phyloP scores from a whole-genome alignment of 495 filamentous ascomycete species.

The Hypoxylon subgilvum region DNA sequence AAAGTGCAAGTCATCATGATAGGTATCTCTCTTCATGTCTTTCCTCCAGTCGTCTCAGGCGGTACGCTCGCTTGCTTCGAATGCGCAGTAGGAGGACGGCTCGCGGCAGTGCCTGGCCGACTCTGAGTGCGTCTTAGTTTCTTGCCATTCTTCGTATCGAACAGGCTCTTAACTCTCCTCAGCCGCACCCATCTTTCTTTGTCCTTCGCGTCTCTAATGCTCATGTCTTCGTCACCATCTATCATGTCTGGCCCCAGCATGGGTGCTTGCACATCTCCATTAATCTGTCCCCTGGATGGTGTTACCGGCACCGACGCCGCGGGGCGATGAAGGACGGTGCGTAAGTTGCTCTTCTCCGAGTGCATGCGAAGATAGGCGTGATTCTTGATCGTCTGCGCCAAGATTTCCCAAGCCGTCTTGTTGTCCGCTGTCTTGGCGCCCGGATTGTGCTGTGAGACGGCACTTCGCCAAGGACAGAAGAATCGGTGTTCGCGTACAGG shows the following conservation, averaged over 20 bases:
- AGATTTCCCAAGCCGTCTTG: slow-evolving; percentile 53
- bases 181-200: slow-evolving; percentile 61
- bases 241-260: slow-evolving; percentile 24
- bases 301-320: slow-evolving; percentile 36
- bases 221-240: slow-evolving; percentile 49
- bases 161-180: slow-evolving; percentile 62
- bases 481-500: slow-evolving; percentile 73
- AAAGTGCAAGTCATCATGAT: neutral
- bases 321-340: slow-evolving; percentile 32
- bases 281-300: slow-evolving; percentile 22
- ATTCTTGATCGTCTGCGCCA: slow-evolving; percentile 53
- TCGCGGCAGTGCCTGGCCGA: slow-evolving; percentile 37
- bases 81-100: slow-evolving; percentile 34
- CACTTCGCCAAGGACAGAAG: slow-evolving; percentile 81
- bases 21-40: slow-evolving; percentile 15
- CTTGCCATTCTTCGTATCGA: slow-evolving; percentile 58
- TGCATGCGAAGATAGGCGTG: slow-evolving; percentile 49
- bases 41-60: slow-evolving; percentile 16
- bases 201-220: slow-evolving; percentile 57
- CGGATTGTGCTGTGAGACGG: slow-evolving; percentile 60
- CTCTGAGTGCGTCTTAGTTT: slow-evolving; percentile 46
- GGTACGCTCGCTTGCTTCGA: slow-evolving; percentile 34
- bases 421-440: slow-evolving; percentile 41
- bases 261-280: slow-evolving; percentile 13
- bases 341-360: slow-evolving; percentile 30